A percentile compares a stretch with the other conserved stretches of the same genome.
Conservation (phyloP, 495 filamentous ascomycete genomes). For the Penicillium fimorum region DNA sequence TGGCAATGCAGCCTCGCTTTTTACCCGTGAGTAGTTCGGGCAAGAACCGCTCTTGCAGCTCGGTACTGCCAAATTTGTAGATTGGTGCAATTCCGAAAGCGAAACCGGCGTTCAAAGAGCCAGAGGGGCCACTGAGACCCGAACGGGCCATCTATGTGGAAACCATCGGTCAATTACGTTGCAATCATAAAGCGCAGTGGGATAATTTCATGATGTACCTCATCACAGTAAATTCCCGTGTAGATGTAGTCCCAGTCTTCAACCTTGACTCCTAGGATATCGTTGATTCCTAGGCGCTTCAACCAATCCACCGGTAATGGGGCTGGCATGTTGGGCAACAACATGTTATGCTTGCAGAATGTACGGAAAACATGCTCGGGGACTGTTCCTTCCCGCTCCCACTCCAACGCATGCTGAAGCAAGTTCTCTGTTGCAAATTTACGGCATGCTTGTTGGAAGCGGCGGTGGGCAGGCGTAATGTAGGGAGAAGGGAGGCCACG, state of each 20-base stretch:
- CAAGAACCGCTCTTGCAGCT: constrained; percentile 61
- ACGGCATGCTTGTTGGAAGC: constrained; percentile 67
- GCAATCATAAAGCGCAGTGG: not conserved
- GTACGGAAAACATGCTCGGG: constrained; percentile 59
- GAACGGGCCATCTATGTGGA: constrained; percentile 55
- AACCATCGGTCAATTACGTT: not conserved
- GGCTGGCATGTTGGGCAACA: constrained; percentile 62
- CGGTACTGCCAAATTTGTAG: constrained; percentile 60
- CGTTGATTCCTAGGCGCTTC: constrained; percentile 60
- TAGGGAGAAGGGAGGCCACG: constrained; percentile 68
- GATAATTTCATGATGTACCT: constrained; percentile 32
- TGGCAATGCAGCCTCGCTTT: constrained; percentile 70
- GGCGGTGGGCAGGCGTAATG: constrained; percentile 57
- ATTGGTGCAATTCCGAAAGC: constrained; percentile 71
- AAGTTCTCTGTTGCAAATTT: constrained; percentile 62
- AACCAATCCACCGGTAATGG: constrained; percentile 68
- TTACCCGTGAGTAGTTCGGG: constrained; percentile 65
- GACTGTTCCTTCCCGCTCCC: constrained; percentile 60
- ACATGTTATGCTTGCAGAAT: constrained; percentile 62
- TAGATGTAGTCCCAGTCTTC: constrained; percentile 76
- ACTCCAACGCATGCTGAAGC: constrained; percentile 59
- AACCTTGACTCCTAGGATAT: constrained; percentile 66
- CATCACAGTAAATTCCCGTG: constrained; percentile 65
- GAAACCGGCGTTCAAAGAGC: constrained; percentile 63
- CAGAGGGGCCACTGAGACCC: constrained; percentile 59